Percentiles rank a stretch among this genome's conserved stretches.
These are phyloP conservation scores for Carex sylvatica DNA, from an alignment of 202 grass and related monocot species.

Conservation along the genomic window DNA sequence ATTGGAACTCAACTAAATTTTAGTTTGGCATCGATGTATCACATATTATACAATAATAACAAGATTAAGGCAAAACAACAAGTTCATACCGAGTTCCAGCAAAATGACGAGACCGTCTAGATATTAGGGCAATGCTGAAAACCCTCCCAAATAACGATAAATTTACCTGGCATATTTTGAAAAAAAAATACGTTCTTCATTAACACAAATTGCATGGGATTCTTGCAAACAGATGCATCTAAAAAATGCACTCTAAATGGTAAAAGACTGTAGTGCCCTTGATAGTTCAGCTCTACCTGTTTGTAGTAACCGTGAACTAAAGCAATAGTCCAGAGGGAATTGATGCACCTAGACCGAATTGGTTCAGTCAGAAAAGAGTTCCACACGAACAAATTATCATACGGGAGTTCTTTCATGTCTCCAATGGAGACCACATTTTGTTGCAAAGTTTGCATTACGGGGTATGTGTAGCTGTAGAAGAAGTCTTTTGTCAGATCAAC, in stretches of 20 bases:
- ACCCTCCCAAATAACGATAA: conserved; percentile 86
- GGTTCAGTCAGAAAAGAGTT: conserved; percentile 81
- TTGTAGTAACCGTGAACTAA: conserved; percentile 96
- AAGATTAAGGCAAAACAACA: not conserved
- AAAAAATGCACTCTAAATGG: not conserved
- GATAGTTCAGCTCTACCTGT: conserved; percentile 52
- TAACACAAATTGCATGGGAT: not conserved
- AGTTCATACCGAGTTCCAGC: conserved; percentile 78
- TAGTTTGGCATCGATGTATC: conserved; percentile 10
- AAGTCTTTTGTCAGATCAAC: conserved; percentile 97
- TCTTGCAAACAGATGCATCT: not conserved
- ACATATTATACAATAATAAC: conserved; percentile 11
- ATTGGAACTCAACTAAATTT: conserved; percentile 26
- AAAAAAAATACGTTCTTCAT: not conserved
- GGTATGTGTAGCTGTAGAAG: conserved; percentile 98
- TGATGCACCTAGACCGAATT: conserved; percentile 74
- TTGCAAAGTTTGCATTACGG: conserved; percentile 86
- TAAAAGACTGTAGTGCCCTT: not conserved
- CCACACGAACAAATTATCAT: conserved; percentile 95
- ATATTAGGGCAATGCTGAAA: conserved; percentile 65
- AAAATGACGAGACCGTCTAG: conserved; percentile 95
- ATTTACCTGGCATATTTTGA: conserved; percentile 53
- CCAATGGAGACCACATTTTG: conserved; percentile 56
- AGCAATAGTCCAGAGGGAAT: conserved; percentile 87
- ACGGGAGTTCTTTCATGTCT: conserved; percentile 59